phyloP scores from a whole-genome alignment of 768 basidiomycete genomes.

The Coprinopsis marcescibilis region DNA sequence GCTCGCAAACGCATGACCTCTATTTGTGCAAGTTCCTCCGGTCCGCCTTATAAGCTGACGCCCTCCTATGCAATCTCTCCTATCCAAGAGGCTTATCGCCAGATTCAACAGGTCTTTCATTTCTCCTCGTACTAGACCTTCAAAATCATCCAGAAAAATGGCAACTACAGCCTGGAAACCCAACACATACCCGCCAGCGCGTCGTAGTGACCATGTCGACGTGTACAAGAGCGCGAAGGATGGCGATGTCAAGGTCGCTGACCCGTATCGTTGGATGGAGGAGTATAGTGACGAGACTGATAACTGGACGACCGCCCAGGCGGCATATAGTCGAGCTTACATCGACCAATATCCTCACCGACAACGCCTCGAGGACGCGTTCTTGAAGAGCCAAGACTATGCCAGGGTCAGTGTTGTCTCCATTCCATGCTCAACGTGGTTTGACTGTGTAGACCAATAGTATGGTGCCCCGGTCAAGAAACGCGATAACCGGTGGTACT shows the following conservation, averaged over 20 bases:
- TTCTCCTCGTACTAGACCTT: background rate
- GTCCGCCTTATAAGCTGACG: too few relatives aligned
- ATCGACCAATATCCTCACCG: slow-evolving; percentile 61
- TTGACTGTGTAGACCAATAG: slow-evolving; percentile 26
- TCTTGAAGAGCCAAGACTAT: slow-evolving; percentile 41
- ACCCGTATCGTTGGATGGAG: slow-evolving; percentile 78
- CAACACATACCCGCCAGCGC: slow-evolving; percentile 57
- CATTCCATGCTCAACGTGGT: background rate
- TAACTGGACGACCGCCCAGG: slow-evolving; percentile 58
- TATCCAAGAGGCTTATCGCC: slow-evolving; percentile 7
- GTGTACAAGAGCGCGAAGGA: slow-evolving; percentile 57
- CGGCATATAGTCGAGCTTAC: slow-evolving; percentile 49
- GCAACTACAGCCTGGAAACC: slow-evolving; percentile 45
- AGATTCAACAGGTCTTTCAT: slow-evolving; percentile 5
- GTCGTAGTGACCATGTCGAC: slow-evolving; percentile 62
- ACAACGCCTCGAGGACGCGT: slow-evolving; percentile 49
- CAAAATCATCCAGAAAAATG: slow-evolving; percentile 23
- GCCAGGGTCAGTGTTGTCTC: slow-evolving; percentile 30
- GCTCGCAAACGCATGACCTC: too few relatives aligned
- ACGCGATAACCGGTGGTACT: slow-evolving; percentile 73
- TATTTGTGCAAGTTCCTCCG: too few relatives aligned
- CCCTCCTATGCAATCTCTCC: slow-evolving; percentile 11
- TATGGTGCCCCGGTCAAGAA: slow-evolving; percentile 58
- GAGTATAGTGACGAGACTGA: slow-evolving; percentile 57
- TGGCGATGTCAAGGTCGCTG: slow-evolving; percentile 58